Evolutionary conservation across 768 basidiomycete species (phyloP).

Genomic region (Lactifluus volemus): DNA sequence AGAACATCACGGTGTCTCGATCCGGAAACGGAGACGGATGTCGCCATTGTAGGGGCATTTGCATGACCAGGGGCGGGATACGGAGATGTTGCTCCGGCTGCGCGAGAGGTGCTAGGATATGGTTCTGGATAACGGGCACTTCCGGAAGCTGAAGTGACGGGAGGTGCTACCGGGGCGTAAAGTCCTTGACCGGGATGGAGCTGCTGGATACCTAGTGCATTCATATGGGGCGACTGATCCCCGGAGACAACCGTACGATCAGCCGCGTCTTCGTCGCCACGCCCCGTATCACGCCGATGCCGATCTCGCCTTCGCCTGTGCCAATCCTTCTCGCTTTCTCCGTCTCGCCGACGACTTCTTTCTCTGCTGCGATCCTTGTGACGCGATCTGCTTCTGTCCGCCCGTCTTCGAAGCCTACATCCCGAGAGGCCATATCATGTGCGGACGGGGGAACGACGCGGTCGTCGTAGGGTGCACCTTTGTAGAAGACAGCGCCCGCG

Average conservation of each 20-base stretch:
- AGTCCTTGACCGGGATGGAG: conserved; percentile 2
- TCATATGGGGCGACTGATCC: not conserved
- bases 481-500: conserved; percentile 9
- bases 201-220: conserved; percentile 13
- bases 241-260: not conserved
- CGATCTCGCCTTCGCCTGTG: conserved; percentile 6
- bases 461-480: conserved; percentile 12
- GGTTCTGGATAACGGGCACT: not conserved
- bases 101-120: conserved; percentile 1
- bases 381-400: conserved; percentile 4
- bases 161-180: not conserved
- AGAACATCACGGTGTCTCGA: not conserved
- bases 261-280: not conserved
- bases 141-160: not conserved
- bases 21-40: conserved; percentile 1
- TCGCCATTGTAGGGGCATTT: not conserved
- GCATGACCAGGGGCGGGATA: not conserved
- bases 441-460: conserved; percentile 10
- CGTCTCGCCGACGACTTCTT: conserved; percentile 9
- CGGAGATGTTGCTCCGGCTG: not conserved
- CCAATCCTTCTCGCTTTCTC: conserved; percentile 2
- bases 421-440: conserved; percentile 8
- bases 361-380: conserved; percentile 12
- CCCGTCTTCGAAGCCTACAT: not conserved
- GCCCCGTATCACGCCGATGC: conserved; percentile 4